Percentiles rank a stretch among this genome's conserved stretches.
Evolutionary conservation across 768 basidiomycete genomes (phyloP).

Genomic region (Suillus tomentosus): DNA sequence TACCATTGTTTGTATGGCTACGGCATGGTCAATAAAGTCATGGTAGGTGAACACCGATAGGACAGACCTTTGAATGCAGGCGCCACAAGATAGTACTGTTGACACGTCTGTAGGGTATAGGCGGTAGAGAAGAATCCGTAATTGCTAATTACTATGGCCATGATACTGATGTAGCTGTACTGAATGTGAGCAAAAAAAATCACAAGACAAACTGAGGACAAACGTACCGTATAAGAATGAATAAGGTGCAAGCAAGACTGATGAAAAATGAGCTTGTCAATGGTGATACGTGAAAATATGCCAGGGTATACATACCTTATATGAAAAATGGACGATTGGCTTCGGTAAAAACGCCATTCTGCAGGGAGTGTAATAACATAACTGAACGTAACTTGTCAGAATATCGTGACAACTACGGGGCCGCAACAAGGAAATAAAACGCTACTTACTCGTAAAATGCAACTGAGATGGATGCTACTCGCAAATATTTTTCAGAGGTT

Average conservation of each 20-base stretch:
- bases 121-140: slow-evolving; percentile 56
- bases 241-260: slow-evolving; percentile 34
- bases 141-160: slow-evolving; percentile 51
- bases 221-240: slow-evolving; percentile 34
- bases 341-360: slow-evolving; percentile 35
- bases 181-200: neutral
- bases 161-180: slow-evolving; percentile 42
- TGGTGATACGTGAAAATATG: neutral
- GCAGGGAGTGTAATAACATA: slow-evolving; percentile 36
- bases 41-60: too few species aligned
- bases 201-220: neutral
- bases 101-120: slow-evolving; percentile 52
- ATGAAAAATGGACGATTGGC: slow-evolving; percentile 27
- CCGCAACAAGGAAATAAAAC: neutral
- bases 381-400: slow-evolving; percentile 16
- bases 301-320: slow-evolving; percentile 25
- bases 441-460: slow-evolving; percentile 40
- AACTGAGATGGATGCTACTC: slow-evolving; percentile 38
- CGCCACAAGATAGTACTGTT: slow-evolving; percentile 49
- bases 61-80: slow-evolving; percentile 62
- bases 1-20: slow-evolving; percentile 64
- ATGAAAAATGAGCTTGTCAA: neutral
- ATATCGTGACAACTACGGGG: neutral
- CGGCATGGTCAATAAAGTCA: neutral
- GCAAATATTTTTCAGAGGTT: slow-evolving; percentile 33